A percentile compares a stretch with the other conserved stretches of the same genome.
Evolutionary conservation across 2,329 filamentous ascomycete genomes (phyloP).

Genomic region (Rhynchosporium secalis): DNA sequence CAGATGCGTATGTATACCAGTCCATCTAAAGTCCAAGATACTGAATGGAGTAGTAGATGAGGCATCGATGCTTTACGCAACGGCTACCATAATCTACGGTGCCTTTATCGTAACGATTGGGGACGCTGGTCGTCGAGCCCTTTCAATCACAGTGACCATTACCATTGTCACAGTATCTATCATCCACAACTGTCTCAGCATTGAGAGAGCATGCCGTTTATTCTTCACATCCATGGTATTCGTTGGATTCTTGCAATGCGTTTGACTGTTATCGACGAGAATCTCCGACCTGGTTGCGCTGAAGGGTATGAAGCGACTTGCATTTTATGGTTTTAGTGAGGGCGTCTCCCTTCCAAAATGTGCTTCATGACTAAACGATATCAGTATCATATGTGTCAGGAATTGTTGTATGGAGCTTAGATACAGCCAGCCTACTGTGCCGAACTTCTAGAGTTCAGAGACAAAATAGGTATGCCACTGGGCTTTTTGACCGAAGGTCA

Average conservation of each 20-base stretch:
- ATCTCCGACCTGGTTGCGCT: constrained; percentile 10
- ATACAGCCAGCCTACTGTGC: constrained; percentile 16
- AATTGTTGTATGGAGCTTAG: constrained; percentile 18
- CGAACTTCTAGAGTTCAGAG: constrained; percentile 13
- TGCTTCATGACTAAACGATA: not conserved
- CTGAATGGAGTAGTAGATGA: constrained; percentile 17
- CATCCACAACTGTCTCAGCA: constrained; percentile 8
- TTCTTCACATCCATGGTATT: constrained; percentile 16
- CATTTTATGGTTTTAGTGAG: constrained; percentile 20
- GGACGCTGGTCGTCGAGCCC: not conserved
- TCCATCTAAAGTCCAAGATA: not conserved
- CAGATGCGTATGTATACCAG: constrained; percentile 17
- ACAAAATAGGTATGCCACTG: constrained; percentile 21
- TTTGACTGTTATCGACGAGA: constrained; percentile 11
- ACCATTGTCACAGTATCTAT: not conserved
- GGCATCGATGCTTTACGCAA: constrained; percentile 22
- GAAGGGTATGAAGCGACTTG: constrained; percentile 15
- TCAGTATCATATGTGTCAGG: constrained; percentile 17
- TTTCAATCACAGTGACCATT: not conserved
- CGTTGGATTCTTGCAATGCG: constrained; percentile 13
- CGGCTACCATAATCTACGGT: constrained; percentile 20
- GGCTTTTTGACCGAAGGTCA: constrained; percentile 23
- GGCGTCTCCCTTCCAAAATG: not conserved
- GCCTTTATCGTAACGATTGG: constrained; percentile 17
- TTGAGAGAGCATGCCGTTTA: constrained; percentile 5